Base-by-base conservation (phyloP, 2,329 filamentous ascomycete genomes). In the Aspergillus texensis region DNA sequence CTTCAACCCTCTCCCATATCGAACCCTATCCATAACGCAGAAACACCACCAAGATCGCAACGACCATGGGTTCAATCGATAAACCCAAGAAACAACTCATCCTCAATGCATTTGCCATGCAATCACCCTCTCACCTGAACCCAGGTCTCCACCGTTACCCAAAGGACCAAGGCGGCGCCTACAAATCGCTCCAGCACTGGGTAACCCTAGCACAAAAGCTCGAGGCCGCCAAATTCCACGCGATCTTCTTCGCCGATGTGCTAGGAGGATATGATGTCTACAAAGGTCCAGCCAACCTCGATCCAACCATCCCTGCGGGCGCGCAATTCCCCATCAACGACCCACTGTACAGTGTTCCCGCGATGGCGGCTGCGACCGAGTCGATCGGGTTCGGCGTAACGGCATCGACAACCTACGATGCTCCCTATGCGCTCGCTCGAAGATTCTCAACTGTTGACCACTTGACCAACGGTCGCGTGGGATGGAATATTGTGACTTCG, bases 381-480 rank as follows among this genome's bases (percentile, higher is more conserved):
- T 79, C 77, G 24, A 74, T 85, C 60, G 76, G 82, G 0, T 82
- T 86, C 4, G 84, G 82, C 0, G 82, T 84, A 1, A 86, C 84
- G 0, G 84, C 84, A 0, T 84, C 82, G 0, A 85, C 83, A 0
- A 86, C 84, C 0, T 86, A 85, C 58, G 84, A 86, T 26, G 78
- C 83, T 57, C 83, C 84, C 5, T 86, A 85, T 53, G 83, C 85
- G 56, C 78, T 86, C 10, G 84, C 84, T 1, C 78, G 84, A 2
- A 82, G 83, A 2, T 84, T 86, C 60, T 84, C 84, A 1, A 84
- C 82, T 0, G 75, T 86, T 3, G 84, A 86, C 62, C 84, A 86
- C 62, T 72, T 86, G 5, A 83, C 79, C 54, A 75, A 78, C 39
- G 83, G 84, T 0, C 79, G 85, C 1, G 80, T 84, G 0, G 85